A percentile compares a stretch with the other conserved stretches of the same genome.
These are phyloP conservation scores for Hypomyces rosellus DNA, from an alignment of 2,329 filamentous ascomycete species.

Conservation along the genomic window DNA sequence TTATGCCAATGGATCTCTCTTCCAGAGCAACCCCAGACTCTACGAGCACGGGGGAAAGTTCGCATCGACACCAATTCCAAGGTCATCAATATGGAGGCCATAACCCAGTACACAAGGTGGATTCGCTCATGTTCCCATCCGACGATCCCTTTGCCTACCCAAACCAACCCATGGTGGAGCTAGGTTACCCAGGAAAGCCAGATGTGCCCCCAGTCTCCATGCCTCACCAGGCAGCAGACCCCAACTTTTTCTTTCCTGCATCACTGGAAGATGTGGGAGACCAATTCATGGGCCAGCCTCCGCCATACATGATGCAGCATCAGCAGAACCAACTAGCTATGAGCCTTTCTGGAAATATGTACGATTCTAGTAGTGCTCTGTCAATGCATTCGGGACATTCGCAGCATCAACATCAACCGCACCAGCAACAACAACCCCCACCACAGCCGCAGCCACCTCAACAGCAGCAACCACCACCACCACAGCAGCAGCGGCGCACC, in stretches of 20 bases:
- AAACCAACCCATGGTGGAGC: slow-evolving; percentile 64
- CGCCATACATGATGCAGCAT: slow-evolving; percentile 58
- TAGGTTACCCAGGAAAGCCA: slow-evolving; percentile 36
- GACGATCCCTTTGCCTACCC: slow-evolving; percentile 75
- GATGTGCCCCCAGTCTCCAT: slow-evolving; percentile 26
- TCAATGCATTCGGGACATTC: slow-evolving; percentile 27
- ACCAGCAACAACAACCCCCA: slow-evolving; percentile 16
- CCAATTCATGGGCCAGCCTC: slow-evolving; percentile 64
- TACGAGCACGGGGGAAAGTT: slow-evolving; percentile 35
- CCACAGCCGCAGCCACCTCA: background rate
- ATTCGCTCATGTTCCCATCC: slow-evolving; percentile 74
- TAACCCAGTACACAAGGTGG: slow-evolving; percentile 59
- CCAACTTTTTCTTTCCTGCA: slow-evolving; percentile 46
- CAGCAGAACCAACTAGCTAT: slow-evolving; percentile 37
- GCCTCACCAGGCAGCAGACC: slow-evolving; percentile 27
- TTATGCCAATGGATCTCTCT: slow-evolving; percentile 40
- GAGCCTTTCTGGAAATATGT: slow-evolving; percentile 39
- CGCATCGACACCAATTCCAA: slow-evolving; percentile 28
- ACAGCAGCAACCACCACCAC: slow-evolving; percentile 20
- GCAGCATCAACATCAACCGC: slow-evolving; percentile 15
- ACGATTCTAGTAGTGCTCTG: slow-evolving; percentile 37
- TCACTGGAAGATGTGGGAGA: slow-evolving; percentile 63
- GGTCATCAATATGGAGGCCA: slow-evolving; percentile 26
- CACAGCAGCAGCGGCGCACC: slow-evolving; percentile 24
- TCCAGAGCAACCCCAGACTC: slow-evolving; percentile 38